Base-by-base conservation (phyloP, 108 stramenopile species). In the Ochromonas danica region DNA sequence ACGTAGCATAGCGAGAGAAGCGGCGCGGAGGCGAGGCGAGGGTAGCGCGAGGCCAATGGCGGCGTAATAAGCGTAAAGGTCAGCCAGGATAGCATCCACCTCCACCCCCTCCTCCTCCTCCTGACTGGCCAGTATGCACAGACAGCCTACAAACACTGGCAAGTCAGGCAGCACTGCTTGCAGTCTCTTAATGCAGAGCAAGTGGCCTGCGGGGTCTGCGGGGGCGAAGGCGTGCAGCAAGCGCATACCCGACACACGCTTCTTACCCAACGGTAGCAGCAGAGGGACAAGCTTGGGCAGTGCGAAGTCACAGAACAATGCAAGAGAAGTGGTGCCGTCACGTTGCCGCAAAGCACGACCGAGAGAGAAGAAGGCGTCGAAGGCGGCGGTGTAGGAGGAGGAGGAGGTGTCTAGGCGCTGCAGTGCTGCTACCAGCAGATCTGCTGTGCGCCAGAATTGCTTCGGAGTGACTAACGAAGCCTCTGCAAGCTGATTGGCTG, bases 51-150 rank as follows among this genome's bases (percentile, higher is more conserved):
- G 22, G 0, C 84, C 84, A 33, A 85, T 82, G 1, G 39, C 0
- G 0, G 78, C 75, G 70, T 85, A 85, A 43, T 85, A 85, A 36
- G 63, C 1, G 43, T 85, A 85, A 0, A 82, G 38, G 27, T 85
- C 84, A 28, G 78, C 42, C 42, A 85, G 43, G 6, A 40, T 38
- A 28, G 1, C 61, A 36, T 71, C 30, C 39, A 85, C 10, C 27
- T 80, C 80, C 14, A 51, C 45, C 31, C 22, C 45, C 14, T 27
- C n/a, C 40, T 14, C 10, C 40, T 70, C 67, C 31, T 57, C 45
- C 14, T 27, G 43, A 6, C 6, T 6, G 3, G 72, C 72, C 10
- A 75, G 72, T 28, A 75, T 75, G 43, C 6, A 35, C 45, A 75
- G 40, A 42, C 72, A 75, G 10, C 10, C 25, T 27, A 75, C 38